Evolutionary conservation across 192 early-diverging fungal genomes (phyloP).

Genomic region (Allomyces macrogynus): DNA sequence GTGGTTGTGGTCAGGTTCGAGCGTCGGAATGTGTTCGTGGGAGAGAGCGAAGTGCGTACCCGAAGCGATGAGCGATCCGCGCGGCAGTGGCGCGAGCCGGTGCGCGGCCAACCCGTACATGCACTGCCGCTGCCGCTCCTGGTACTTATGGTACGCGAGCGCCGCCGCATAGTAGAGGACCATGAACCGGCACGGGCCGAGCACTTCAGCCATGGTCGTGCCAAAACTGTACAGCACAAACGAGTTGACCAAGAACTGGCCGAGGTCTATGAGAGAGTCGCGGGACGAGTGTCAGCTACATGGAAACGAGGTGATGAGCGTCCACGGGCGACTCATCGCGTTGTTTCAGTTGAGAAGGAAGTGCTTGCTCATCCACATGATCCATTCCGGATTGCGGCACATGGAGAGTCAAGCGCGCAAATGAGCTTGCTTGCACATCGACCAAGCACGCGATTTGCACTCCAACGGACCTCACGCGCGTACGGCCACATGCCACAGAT

Average conservation of each 20-base stretch:
- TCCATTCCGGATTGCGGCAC: neutral
- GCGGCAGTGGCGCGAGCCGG: neutral
- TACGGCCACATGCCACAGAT: neutral
- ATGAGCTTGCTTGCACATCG: no score
- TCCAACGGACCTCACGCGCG: neutral
- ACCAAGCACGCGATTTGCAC: no score
- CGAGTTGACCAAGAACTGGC: neutral
- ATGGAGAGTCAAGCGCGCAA: no score
- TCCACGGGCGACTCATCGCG: neutral
- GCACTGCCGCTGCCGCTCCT: neutral
- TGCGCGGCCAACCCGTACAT: neutral
- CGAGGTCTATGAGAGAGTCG: neutral
- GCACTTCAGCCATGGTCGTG: neutral
- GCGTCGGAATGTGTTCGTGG: no score
- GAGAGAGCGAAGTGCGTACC: neutral
- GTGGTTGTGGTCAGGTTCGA: no score
- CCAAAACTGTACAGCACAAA: neutral
- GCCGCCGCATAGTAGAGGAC: neutral
- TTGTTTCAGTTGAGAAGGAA: neutral
- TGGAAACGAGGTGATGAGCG: neutral
- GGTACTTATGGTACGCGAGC: neutral
- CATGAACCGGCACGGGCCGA: neutral
- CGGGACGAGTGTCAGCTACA: no score
- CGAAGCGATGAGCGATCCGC: neutral
- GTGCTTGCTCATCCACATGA: neutral